Conservation (phyloP, 1,139 yeast species). For the Kodamaea ohmeri region DNA sequence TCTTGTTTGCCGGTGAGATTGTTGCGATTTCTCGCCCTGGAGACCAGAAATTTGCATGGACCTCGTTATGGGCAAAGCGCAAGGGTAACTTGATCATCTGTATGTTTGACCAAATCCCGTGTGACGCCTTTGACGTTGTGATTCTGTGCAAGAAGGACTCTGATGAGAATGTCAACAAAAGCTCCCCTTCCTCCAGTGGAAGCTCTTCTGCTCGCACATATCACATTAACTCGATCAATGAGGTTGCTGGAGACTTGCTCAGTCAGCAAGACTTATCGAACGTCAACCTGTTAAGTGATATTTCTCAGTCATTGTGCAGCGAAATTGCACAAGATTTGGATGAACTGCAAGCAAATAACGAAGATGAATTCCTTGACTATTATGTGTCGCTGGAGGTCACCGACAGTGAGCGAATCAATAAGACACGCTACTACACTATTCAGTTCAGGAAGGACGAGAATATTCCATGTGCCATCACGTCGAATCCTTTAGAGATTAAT, state of each 20-base stretch:
- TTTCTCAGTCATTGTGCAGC: slow-evolving; percentile 33
- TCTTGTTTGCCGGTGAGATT: slow-evolving; percentile 53
- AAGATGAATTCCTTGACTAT: slow-evolving; percentile 15
- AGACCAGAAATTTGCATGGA: slow-evolving; percentile 61
- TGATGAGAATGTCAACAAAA: slow-evolving; percentile 11
- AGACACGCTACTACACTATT: slow-evolving; percentile 60
- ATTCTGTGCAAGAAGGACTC: slow-evolving; percentile 33
- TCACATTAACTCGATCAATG: slow-evolving; percentile 34
- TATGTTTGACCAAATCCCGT: slow-evolving; percentile 84
- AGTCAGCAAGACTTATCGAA: slow-evolving; percentile 20
- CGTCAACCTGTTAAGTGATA: slow-evolving; percentile 22
- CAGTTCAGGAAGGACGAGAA: slow-evolving; percentile 40
- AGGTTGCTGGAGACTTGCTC: slow-evolving; percentile 43
- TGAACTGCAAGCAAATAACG: slow-evolving; percentile 11
- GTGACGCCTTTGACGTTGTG: slow-evolving; percentile 70
- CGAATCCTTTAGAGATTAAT: slow-evolving; percentile 50
- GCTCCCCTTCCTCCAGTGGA: slow-evolving; percentile 1
- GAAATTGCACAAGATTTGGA: slow-evolving; percentile 10
- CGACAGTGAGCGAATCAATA: slow-evolving; percentile 52
- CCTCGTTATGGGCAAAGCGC: slow-evolving; percentile 84
- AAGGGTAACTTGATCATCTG: slow-evolving; percentile 70
- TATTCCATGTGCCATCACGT: slow-evolving; percentile 71
- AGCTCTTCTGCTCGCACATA: slow-evolving; percentile 14
- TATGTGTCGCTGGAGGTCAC: slow-evolving; percentile 24
- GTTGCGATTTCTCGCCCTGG: slow-evolving; percentile 54